Percentiles rank a stretch among this genome's conserved stretches.
Evolutionary conservation across 768 basidiomycete genomes (phyloP).

Genomic region (Suillus spraguei): DNA sequence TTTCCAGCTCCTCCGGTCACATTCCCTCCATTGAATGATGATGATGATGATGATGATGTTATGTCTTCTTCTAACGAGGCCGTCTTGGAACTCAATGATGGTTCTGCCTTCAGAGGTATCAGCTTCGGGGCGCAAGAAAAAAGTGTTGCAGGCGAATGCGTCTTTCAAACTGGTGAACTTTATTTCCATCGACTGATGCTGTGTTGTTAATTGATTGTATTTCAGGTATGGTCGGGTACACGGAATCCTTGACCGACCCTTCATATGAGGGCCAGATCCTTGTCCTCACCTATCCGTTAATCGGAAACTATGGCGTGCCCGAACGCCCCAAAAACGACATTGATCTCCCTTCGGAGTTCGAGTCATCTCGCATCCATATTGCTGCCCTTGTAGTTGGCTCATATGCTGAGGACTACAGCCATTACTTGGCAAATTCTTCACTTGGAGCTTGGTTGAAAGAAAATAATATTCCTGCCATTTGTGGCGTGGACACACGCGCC

Average conservation of each 20-base stretch:
- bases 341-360: slow-evolving; percentile 75
- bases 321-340: slow-evolving; percentile 54
- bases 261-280: slow-evolving; percentile 99
- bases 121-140: slow-evolving; percentile 93
- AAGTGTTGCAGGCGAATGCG: slow-evolving; percentile 96
- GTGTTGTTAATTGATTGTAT: slow-evolving; percentile 20
- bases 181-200: slow-evolving; percentile 16
- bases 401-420: slow-evolving; percentile 93
- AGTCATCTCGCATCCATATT: slow-evolving; percentile 94
- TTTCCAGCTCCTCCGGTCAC: slow-evolving; percentile 39
- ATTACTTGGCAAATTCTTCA: slow-evolving; percentile 89
- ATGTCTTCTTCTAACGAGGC: slow-evolving; percentile 45
- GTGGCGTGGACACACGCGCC: slow-evolving; percentile 94
- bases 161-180: slow-evolving; percentile 94
- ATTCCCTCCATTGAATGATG: slow-evolving; percentile 30
- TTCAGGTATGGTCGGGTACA: slow-evolving; percentile 98
- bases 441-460: slow-evolving; percentile 94
- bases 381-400: slow-evolving; percentile 90
- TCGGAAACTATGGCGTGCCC: slow-evolving; percentile 98
- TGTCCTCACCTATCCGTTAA: slow-evolving; percentile 93
- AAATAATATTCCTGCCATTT: slow-evolving; percentile 91
- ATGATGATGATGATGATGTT: slow-evolving; percentile 13
- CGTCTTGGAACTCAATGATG: slow-evolving; percentile 89
- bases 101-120: slow-evolving; percentile 83
- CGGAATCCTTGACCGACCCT: slow-evolving; percentile 96